Percentiles rank a stretch among this genome's conserved stretches.
Evolutionary conservation across 2,329 filamentous ascomycete species (phyloP).

Genomic region (Niveomyces coronatus): DNA sequence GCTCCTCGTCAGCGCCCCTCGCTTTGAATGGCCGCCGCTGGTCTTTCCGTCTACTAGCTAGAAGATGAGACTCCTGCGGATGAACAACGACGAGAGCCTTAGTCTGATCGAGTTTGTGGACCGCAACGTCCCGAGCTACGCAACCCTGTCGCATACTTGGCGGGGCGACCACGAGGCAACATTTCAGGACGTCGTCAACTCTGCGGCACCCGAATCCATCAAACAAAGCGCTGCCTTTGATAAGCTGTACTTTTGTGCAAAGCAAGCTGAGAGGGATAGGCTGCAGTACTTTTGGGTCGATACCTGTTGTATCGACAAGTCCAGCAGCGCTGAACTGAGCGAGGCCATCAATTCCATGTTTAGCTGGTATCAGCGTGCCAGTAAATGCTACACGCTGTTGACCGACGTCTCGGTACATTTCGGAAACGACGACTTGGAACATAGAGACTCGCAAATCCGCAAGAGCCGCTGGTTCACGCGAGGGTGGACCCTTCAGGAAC

Average conservation of each 20-base stretch:
- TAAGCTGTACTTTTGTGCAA: conserved; percentile 16
- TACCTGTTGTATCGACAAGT: conserved; percentile 17
- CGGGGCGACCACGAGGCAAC: conserved; percentile 17
- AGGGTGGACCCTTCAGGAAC: conserved; percentile 55
- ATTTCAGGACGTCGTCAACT: conserved; percentile 16
- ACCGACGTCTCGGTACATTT: conserved; percentile 12
- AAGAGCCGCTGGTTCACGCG: conserved; percentile 25
- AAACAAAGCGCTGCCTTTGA: conserved; percentile 15
- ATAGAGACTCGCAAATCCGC: conserved; percentile 1
- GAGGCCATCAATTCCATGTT: conserved; percentile 11
- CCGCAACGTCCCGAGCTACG: conserved; percentile 17
- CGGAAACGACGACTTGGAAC: neutral
- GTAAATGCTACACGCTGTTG: conserved; percentile 17
- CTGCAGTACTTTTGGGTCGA: conserved; percentile 20
- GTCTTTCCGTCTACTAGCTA: no score
- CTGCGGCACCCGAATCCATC: neutral
- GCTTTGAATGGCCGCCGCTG: no score
- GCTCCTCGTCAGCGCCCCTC: no score
- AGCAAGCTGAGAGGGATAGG: conserved; percentile 9
- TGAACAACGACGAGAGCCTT: no score
- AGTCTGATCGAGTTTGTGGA: neutral
- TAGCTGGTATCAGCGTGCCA: conserved; percentile 17
- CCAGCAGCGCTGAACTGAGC: neutral
- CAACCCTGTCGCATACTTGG: conserved; percentile 28
- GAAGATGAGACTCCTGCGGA: no score